Conservation (phyloP, 805 yeast species). For the Debaryomyces tyrocola region DNA sequence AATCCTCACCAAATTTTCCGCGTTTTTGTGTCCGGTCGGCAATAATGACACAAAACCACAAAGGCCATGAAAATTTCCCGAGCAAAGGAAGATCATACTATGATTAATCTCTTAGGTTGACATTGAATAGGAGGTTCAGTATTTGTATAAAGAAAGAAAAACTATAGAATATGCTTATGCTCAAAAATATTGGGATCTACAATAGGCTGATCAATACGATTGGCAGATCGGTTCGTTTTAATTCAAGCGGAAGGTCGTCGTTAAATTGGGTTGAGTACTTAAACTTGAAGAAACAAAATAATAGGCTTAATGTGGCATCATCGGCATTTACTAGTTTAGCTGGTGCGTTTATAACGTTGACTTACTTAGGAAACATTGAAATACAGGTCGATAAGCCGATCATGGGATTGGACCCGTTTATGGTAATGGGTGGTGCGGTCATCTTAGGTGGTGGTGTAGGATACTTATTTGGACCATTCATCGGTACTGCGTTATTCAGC, state of each 20-base stretch:
- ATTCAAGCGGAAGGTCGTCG: slow-evolving; percentile 15
- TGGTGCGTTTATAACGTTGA: slow-evolving; percentile 71
- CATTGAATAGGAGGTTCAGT: background rate
- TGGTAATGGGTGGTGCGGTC: slow-evolving; percentile 74
- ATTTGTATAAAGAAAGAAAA: background rate
- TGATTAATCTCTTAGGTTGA: too few species aligned
- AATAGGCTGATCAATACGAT: slow-evolving; percentile 1
- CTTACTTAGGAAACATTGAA: slow-evolving; percentile 73
- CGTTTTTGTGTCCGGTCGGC: background rate
- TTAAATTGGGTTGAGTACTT: slow-evolving; percentile 83
- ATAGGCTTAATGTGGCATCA: slow-evolving; percentile 64
- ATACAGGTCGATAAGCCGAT: slow-evolving; percentile 85
- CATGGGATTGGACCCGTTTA: slow-evolving; percentile 86
- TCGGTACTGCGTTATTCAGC: slow-evolving; percentile 71
- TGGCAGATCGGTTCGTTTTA: slow-evolving; percentile 14
- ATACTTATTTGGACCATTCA: slow-evolving; percentile 76
- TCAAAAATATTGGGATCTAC: slow-evolving; percentile 9
- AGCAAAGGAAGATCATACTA: too few species aligned
- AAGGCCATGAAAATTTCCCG: background rate
- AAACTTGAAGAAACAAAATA: slow-evolving; percentile 69
- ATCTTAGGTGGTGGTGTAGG: slow-evolving; percentile 75
- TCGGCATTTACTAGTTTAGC: slow-evolving; percentile 66
- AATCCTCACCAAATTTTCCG: background rate
- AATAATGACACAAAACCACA: background rate
- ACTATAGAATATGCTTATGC: slow-evolving; percentile 4